Conservation (phyloP, 495 filamentous ascomycete genomes). For the Peziza echinospora region DNA sequence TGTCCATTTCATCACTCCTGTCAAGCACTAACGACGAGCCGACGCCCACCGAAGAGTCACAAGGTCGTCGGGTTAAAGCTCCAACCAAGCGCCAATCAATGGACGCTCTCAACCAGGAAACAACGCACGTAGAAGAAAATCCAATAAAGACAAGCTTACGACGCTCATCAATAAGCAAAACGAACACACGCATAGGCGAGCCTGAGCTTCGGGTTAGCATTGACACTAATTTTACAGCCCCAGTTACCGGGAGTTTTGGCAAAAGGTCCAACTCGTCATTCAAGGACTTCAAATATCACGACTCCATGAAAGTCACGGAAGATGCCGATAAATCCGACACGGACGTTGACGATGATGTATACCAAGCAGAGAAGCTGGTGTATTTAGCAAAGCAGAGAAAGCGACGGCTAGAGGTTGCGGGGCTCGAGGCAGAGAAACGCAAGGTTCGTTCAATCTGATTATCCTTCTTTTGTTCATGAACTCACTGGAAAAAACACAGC, state of each 20-base stretch:
- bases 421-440: conserved; percentile 33
- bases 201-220: not conserved
- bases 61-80: no score
- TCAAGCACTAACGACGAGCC: conserved; percentile 16
- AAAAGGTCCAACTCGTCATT: conserved; percentile 6
- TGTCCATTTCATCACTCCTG: conserved; percentile 21
- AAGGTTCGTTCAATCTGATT: conserved; percentile 32
- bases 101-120: no score
- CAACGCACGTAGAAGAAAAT: conserved; percentile 1
- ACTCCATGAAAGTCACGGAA: conserved; percentile 18
- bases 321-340: conserved; percentile 18
- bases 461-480: no score
- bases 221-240: not conserved
- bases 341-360: conserved; percentile 18
- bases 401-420: conserved; percentile 37
- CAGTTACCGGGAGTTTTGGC: not conserved
- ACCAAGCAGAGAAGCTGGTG: conserved; percentile 9
- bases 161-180: not conserved
- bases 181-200: not conserved
- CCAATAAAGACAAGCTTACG: not conserved
- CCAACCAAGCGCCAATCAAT: no score
- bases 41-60: no score
- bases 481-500: no score
- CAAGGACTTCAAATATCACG: conserved; percentile 19
- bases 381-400: conserved; percentile 24